Conservation (phyloP, 345 rosid species). For the Lumnitzera littorea region DNA sequence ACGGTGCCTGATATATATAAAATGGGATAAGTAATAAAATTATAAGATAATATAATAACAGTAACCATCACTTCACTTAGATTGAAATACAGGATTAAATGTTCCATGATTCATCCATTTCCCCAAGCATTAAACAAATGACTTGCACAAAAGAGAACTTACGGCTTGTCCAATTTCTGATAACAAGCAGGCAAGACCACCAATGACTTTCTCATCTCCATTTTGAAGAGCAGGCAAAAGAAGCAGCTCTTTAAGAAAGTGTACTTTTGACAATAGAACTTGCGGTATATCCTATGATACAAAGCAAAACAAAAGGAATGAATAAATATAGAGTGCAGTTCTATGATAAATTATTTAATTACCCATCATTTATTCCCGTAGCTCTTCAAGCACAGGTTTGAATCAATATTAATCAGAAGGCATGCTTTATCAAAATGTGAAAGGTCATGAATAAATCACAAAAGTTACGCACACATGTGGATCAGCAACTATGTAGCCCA, state of each 20-base stretch:
- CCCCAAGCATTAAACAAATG: not conserved
- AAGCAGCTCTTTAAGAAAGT: constrained; percentile 67
- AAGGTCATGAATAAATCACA: too few relatives aligned
- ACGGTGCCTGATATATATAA: constrained; percentile 58
- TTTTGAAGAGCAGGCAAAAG: constrained; percentile 69
- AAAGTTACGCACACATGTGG: too few relatives aligned
- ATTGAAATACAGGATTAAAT: too few relatives aligned
- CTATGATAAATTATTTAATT: not conserved
- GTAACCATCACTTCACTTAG: too few relatives aligned
- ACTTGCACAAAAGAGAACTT: constrained; percentile 21
- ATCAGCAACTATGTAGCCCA: too few relatives aligned
- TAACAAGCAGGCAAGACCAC: constrained; percentile 84
- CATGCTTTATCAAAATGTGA: too few relatives aligned
- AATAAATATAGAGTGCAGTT: not conserved
- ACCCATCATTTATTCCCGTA: too few relatives aligned
- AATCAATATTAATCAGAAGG: too few relatives aligned
- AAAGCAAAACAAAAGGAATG: constrained; percentile 8
- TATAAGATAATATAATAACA: not conserved
- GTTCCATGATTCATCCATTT: constrained; percentile 1
- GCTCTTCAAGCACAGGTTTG: too few relatives aligned
- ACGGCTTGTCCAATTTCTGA: constrained; percentile 98
- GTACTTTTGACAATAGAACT: constrained; percentile 69
- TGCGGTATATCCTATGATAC: constrained; percentile 74
- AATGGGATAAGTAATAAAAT: constrained; percentile 3
- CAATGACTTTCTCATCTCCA: constrained; percentile 65